Conservation (phyloP, 345 rosid genomes). For the Salix suchowensis region DNA sequence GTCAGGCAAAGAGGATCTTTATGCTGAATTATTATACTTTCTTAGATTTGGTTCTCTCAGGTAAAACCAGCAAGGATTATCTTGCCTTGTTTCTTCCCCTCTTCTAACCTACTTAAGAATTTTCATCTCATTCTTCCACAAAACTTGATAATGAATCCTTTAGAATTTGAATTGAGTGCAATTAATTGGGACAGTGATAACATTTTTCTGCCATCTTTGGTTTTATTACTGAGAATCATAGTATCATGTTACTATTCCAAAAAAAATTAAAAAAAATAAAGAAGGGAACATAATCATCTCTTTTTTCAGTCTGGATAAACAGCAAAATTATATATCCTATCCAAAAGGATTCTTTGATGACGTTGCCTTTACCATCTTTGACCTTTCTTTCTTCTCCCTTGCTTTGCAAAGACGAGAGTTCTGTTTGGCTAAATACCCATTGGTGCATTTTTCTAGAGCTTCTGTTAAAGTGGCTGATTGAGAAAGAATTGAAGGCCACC, state of each 20-base stretch:
- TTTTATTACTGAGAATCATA: background rate
- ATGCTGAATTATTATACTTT: constrained; percentile 66
- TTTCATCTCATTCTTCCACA: constrained; percentile 1
- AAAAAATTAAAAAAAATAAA: background rate
- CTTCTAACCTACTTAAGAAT: background rate
- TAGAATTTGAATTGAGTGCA: constrained; percentile 7
- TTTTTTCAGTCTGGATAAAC: no score
- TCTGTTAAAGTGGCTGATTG: background rate
- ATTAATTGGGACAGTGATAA: background rate
- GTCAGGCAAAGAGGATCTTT: constrained; percentile 80
- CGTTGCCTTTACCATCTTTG: no score
- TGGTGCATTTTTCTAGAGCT: no score
- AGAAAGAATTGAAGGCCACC: background rate
- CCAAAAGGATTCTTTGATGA: background rate
- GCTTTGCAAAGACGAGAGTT: no score
- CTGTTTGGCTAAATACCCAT: no score
- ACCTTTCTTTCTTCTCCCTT: no score
- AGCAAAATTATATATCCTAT: background rate
- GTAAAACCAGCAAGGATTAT: constrained; percentile 17
- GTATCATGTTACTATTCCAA: background rate
- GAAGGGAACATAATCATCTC: no score
- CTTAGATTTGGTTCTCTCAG: constrained; percentile 53
- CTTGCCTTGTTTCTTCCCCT: background rate
- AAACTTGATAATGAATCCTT: background rate
- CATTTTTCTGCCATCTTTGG: background rate